A percentile compares a stretch with the other conserved stretches of the same genome.
phyloP scores from a whole-genome alignment of 306 rosid genomes.

The peach (Prunus persica) region Prunus_persica_NCBIv2 NC_034015.1:12251501-12252000 shows the following conservation, averaged over 20 bases:
- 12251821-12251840: not conserved
- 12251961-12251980: not conserved
- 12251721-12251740: not conserved
- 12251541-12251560: not conserved
- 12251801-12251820: not conserved
- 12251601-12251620: not conserved
- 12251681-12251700: not conserved
- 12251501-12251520: not conserved
- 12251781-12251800: not conserved
- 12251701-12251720: not conserved
- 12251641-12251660: not conserved
- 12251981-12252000: conserved; percentile 19
- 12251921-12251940: too few species aligned
- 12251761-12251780: not conserved
- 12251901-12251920: too few species aligned
- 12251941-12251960: too few species aligned
- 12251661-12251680: not conserved
- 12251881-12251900: not conserved
- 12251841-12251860: not conserved
- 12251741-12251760: not conserved
- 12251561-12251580: not conserved
- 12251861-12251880: not conserved
- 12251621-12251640: not conserved
- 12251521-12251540: not conserved
- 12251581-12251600: not conserved